phyloP scores from a whole-genome alignment of 2,329 filamentous ascomycete species.

The Helotiales sp. region DNA sequence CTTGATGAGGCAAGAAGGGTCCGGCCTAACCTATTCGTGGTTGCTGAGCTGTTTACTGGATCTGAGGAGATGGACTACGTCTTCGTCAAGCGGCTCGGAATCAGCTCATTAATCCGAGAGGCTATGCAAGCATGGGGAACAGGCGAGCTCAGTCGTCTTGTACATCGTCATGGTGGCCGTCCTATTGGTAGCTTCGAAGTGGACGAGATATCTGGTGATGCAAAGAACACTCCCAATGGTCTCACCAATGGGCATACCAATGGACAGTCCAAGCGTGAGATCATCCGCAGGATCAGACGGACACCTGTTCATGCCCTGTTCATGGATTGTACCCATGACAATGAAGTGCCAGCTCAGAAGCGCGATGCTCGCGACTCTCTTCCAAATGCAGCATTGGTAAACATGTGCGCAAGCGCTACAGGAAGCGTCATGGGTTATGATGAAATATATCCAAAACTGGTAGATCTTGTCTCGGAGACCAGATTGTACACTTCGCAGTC shows the following conservation, averaged over 20 bases:
- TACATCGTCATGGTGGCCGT: slow-evolving; percentile 89
- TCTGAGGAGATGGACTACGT: slow-evolving; percentile 95
- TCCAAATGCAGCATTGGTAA: slow-evolving; percentile 89
- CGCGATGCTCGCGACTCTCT: slow-evolving; percentile 91
- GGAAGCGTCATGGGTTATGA: slow-evolving; percentile 99
- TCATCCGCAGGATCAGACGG: slow-evolving; percentile 80
- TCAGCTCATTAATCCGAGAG: slow-evolving; percentile 90
- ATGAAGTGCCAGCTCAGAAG: slow-evolving; percentile 94
- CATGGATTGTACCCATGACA: slow-evolving; percentile 99
- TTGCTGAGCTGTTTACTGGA: slow-evolving; percentile 93
- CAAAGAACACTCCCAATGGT: slow-evolving; percentile 39
- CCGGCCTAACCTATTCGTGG: slow-evolving; percentile 84
- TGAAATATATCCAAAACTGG: slow-evolving; percentile 87
- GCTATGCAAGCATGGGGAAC: slow-evolving; percentile 99
- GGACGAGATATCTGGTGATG: slow-evolving; percentile 74
- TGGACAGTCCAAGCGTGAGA: slow-evolving; percentile 38
- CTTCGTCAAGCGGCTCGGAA: slow-evolving; percentile 88
- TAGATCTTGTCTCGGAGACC: slow-evolving; percentile 92
- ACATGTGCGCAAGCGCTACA: slow-evolving; percentile 92
- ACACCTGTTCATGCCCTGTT: slow-evolving; percentile 90
- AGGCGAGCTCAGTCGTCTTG: slow-evolving; percentile 84
- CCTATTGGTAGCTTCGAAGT: slow-evolving; percentile 97
- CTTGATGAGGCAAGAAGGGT: slow-evolving; percentile 90
- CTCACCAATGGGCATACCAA: slow-evolving; percentile 33
- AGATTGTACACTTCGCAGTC: slow-evolving; percentile 78